Percentiles rank a stretch among this genome's conserved stretches.
These are phyloP conservation scores for Ceriops zippeliana DNA, from an alignment of 345 rosid genomes.

Conservation along the genomic window DNA sequence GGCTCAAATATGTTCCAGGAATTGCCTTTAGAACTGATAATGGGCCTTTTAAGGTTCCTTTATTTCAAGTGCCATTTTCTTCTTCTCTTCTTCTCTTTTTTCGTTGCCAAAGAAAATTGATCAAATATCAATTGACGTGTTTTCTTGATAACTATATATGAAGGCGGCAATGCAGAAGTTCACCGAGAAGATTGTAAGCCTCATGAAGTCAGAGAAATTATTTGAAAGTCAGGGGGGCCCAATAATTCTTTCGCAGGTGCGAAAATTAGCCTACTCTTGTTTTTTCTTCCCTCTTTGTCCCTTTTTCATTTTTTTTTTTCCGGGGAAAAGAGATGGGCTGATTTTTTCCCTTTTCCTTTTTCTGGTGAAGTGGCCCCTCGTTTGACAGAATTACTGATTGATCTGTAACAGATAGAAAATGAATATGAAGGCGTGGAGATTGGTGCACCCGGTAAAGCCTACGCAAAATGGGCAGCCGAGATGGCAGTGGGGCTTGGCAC, in stretches of 20 bases:
- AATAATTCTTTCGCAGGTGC: conserved; percentile 48
- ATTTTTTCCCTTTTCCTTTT: background rate
- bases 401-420: conserved; percentile 22
- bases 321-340: background rate
- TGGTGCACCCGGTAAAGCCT: conserved; percentile 33
- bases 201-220: conserved; percentile 39
- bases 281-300: background rate
- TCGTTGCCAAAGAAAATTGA: background rate
- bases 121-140: background rate
- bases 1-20: conserved; percentile 16
- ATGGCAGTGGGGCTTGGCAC: conserved; percentile 47
- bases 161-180: conserved; percentile 38
- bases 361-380: background rate
- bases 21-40: conserved; percentile 25
- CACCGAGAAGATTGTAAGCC: conserved; percentile 39
- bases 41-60: conserved; percentile 22
- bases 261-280: background rate
- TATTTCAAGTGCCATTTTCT: background rate
- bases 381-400: background rate
- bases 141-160: background rate
- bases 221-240: conserved; percentile 51
- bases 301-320: background rate
- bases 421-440: conserved; percentile 27
- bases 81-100: background rate
- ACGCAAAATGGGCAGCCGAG: conserved; percentile 44